These are phyloP conservation scores for Leccinum disarticulatum DNA, from an alignment of 768 basidiomycete species.

Conservation along the genomic window DNA sequence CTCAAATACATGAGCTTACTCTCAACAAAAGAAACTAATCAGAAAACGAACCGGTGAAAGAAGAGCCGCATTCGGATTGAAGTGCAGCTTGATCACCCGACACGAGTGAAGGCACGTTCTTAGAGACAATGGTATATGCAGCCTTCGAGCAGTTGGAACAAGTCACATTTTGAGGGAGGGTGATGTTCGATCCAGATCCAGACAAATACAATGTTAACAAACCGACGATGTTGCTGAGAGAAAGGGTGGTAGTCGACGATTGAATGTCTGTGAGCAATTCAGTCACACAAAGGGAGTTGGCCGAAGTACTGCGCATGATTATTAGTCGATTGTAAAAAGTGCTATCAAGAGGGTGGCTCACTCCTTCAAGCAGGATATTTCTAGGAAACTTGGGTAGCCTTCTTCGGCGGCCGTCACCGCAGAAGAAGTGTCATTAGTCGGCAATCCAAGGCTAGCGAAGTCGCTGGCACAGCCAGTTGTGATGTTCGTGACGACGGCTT, in stretches of 20 bases:
- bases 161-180: conserved; percentile 38
- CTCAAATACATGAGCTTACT: conserved; percentile 4
- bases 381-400: conserved; percentile 56
- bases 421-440: conserved; percentile 13
- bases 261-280: conserved; percentile 57
- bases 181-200: conserved; percentile 4
- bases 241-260: conserved; percentile 23
- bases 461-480: conserved; percentile 51
- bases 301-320: conserved; percentile 29
- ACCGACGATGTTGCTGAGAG: conserved; percentile 18
- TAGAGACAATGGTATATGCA: conserved; percentile 43
- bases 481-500: conserved; percentile 52
- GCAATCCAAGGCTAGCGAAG: conserved; percentile 29
- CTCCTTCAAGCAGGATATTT: conserved; percentile 65
- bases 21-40: not conserved
- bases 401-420: conserved; percentile 44
- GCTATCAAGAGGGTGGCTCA: conserved; percentile 34
- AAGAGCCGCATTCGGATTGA: conserved; percentile 44
- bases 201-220: conserved; percentile 9
- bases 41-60: conserved; percentile 49
- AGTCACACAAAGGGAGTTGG: conserved; percentile 53
- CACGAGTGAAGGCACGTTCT: conserved; percentile 37
- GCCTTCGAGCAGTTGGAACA: conserved; percentile 58
- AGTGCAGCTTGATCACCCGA: conserved; percentile 29
- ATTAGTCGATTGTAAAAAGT: not conserved